Evolutionary conservation across 2,329 filamentous ascomycete species (phyloP), one percentile per base, ranked within the genome.

Genomic region (Epichloe gansuensis): DNA sequence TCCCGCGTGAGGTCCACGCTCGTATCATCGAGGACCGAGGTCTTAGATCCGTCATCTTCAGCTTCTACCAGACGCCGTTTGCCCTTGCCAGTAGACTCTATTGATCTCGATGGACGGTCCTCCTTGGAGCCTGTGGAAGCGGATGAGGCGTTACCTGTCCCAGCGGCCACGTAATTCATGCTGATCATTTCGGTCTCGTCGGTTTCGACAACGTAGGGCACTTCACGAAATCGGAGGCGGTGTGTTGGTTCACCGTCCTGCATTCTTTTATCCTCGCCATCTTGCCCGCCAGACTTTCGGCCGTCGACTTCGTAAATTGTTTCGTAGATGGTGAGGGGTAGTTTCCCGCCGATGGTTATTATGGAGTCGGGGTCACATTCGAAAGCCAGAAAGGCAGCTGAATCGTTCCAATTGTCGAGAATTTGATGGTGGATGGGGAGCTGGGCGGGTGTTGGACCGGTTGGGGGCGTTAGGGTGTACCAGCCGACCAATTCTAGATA

Each of bases 111-210:
- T 2, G 65, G 64, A n/a, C 70, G 64, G 52, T 73, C 72, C 52
- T 74, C 71, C 59, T 68, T 70, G 51, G 60, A 57, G 9, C 60
- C 58, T 31, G 80, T 71, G 35, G 81, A 81, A 4, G 47, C 25
- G 39, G 49, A 21, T 5, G 41, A 41, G 11, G 85, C 82, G 25
- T 89, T 91, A 47, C 87, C 87, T 46, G 86, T 87, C 40, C 87
- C 88, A 50, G 84, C 83, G 0, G 91, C 90, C 21, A 98, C 85
- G 58, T 90, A 95, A 67, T 96, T 89, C 62, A 98, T 87, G 59
- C 87, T 87, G 58, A 98, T 97, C 89, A 96, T 96, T 68, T 98
- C 93, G 1, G 90, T 90, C 66, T 97, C 90, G 9, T 88, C 89
- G 0, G 90, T 95, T 70, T 97, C 93, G 2, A 97, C 83, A 0